These are phyloP conservation scores for Byssothecium circinans DNA, from an alignment of 2,329 filamentous ascomycete genomes.

Conservation along the genomic window DNA sequence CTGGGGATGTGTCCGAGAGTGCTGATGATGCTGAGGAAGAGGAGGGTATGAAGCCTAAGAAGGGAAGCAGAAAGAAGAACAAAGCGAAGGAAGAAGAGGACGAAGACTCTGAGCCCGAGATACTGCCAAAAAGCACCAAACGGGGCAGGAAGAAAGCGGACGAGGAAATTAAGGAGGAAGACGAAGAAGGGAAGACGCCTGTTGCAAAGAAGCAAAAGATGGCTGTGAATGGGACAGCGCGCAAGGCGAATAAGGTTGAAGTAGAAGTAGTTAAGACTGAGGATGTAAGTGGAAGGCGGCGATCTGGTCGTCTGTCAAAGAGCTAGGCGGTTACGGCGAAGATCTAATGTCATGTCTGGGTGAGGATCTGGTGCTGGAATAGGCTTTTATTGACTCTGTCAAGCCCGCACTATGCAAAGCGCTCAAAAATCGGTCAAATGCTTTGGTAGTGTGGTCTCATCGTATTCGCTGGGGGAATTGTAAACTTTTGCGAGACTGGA, in stretches of 20 bases:
- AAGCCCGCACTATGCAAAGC: no score
- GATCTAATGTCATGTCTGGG: no score
- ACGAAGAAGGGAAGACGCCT: constrained; percentile 18
- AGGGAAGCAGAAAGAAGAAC: constrained; percentile 31
- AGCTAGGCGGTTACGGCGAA: constrained; percentile 6
- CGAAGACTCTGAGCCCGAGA: constrained; percentile 10
- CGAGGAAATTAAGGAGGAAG: constrained; percentile 20
- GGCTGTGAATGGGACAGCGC: constrained; percentile 10
- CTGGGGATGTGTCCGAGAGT: constrained; percentile 54
- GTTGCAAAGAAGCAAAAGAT: constrained; percentile 32
- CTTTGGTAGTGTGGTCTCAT: no score
- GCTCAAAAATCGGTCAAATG: no score
- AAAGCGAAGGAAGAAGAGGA: constrained; percentile 16
- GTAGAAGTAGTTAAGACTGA: constrained; percentile 16
- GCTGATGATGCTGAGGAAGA: constrained; percentile 24
- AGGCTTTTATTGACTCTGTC: no score
- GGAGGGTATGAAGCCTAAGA: constrained; percentile 32
- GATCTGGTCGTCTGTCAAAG: constrained; percentile 27
- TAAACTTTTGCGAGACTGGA: no score
- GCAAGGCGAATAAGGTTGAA: constrained; percentile 15
- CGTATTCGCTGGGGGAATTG: no score
- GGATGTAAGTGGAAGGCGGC: constrained; percentile 18
- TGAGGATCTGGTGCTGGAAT: no score
- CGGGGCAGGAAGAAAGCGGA: constrained; percentile 24
- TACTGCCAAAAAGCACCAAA: constrained; percentile 19